Base-by-base conservation (phyloP, 2,329 filamentous ascomycete genomes). In the Colletotrichum sp. region DNA sequence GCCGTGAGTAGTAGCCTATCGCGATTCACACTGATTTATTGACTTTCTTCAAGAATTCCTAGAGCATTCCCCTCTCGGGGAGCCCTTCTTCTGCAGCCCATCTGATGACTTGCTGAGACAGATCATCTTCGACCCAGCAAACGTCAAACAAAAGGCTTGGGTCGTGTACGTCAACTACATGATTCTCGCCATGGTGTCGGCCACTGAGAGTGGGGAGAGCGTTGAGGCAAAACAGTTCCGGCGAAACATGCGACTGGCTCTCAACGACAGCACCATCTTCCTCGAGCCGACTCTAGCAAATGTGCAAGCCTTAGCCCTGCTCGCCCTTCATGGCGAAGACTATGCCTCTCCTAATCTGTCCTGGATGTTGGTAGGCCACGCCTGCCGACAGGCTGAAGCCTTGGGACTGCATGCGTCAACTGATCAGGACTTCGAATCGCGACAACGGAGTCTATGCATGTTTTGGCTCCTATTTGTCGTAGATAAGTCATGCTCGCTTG, bases 321-420 rank as follows among this genome's bases (percentile, higher is more conserved):
- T 72, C 8, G 70, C 70, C 1, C 22, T 72, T 4, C 70, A 72
- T n/a, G 70, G 70, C 7, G 70, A 72, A 34, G 70, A 72, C 15
- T 72, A 72, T 16, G 55, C 63, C 4, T 72, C 70, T 22, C 63
- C 63, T 4, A 72, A 72, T 52, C 28, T 72, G 30, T 72, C 70
- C 0, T 72, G 63, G 63, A 72, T 72, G 70, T 9, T 72, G 3
- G 70, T 72, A 9, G 70, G 70, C 6, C 70, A 72, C 36, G 63
- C 70, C 22, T 68, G 70, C 52, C 70, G 63, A 3, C 70, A 72
- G 30, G 70, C 63, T 5, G 70, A 72, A 55, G 63, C 70, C 6
- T 22, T 72, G 13, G 70, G 70, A 13, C 27, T 72, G 16, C 70
- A 72, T 6, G 15, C n/a, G 19, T 32, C 27, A 22, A 32, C 19